These are phyloP conservation scores for Jamesozyma jinghongensis DNA, from an alignment of 805 yeast species.

Conservation along the genomic window DNA sequence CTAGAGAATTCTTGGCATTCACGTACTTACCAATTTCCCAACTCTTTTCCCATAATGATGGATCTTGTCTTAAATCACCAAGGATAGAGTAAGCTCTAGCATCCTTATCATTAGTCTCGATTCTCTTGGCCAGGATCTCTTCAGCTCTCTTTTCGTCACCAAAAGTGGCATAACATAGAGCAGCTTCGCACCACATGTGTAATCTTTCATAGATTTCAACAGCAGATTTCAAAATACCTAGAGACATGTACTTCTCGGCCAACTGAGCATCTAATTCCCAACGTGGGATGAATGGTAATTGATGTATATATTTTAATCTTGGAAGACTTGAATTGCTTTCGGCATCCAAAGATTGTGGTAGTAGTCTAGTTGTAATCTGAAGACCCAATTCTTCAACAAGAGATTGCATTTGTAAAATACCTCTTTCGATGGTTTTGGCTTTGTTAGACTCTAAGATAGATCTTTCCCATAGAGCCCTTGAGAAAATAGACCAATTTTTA, in stretches of 20 bases:
- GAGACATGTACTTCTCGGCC: slow-evolving; percentile 77
- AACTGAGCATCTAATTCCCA: slow-evolving; percentile 76
- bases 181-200: slow-evolving; percentile 69
- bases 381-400: slow-evolving; percentile 81
- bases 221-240: slow-evolving; percentile 82
- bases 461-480: slow-evolving; percentile 83
- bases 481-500: slow-evolving; percentile 60
- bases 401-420: slow-evolving; percentile 85
- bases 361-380: slow-evolving; percentile 47
- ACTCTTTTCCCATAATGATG: slow-evolving; percentile 68
- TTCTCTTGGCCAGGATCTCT: slow-evolving; percentile 44
- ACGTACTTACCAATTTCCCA: slow-evolving; percentile 82
- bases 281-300: slow-evolving; percentile 67
- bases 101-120: slow-evolving; percentile 54
- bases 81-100: slow-evolving; percentile 75
- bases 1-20: slow-evolving; percentile 77
- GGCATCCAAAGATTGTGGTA: slow-evolving; percentile 34
- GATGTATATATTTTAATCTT: slow-evolving; percentile 63
- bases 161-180: slow-evolving; percentile 80
- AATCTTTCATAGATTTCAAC: slow-evolving; percentile 79
- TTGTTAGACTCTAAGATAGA: slow-evolving; percentile 72
- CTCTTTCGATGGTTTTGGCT: slow-evolving; percentile 86
- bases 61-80: slow-evolving; percentile 79
- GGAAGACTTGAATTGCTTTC: slow-evolving; percentile 32
- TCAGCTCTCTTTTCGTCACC: slow-evolving; percentile 67